Evolutionary conservation across 2,329 filamentous ascomycete genomes (phyloP), one percentile per base, ranked within the genome.

Genomic region (Orbilia blumenaviensis): DNA sequence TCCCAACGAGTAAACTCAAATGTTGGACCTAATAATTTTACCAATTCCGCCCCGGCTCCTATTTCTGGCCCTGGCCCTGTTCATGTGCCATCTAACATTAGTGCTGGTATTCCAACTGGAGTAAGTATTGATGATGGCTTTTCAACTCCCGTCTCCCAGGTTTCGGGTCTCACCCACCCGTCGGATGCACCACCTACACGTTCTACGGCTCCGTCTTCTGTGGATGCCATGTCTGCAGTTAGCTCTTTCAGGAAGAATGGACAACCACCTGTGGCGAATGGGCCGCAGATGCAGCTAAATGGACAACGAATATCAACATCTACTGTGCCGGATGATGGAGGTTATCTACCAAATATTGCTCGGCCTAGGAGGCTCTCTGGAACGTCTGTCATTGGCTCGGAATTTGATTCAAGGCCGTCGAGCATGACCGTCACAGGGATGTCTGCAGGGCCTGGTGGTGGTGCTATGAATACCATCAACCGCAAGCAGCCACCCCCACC

Each of bases 321-420:
- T 25, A 69, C 64, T 5, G 27, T 58, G 4, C 56, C 63, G 5
- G 72, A 69, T 44, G 72, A 69, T 23, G 58, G 71, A n/a, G 58
- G 68, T 56, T 68, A 76, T 76, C 18, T 27, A 10, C 27, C 25
- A 8, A 61, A 54, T 18, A 21, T 29, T 18, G 44, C 48, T 18
- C 71, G 63, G 12, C 25, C 34, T n/a, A 62, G 72, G 36, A 63
- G 64, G 21, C 64, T 41, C 5, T 69, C 72, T 5, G 54, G 32
- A 32, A 56, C 41, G 5, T 76, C 72, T 14, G 58, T 21, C 14
- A 36, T 76, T 14, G 73, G 67, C 12, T 72, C 73, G 14, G 73
- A 77, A 38, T 77, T 77, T 46, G 73, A 77, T 38, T 77, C 73
- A 14, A 48, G 60, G 38, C 72, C 72, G 9, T 76, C 72, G 5